phyloP scores from a whole-genome alignment of 352 stramenopile species.

The Thraustochytrium sp. region DNA sequence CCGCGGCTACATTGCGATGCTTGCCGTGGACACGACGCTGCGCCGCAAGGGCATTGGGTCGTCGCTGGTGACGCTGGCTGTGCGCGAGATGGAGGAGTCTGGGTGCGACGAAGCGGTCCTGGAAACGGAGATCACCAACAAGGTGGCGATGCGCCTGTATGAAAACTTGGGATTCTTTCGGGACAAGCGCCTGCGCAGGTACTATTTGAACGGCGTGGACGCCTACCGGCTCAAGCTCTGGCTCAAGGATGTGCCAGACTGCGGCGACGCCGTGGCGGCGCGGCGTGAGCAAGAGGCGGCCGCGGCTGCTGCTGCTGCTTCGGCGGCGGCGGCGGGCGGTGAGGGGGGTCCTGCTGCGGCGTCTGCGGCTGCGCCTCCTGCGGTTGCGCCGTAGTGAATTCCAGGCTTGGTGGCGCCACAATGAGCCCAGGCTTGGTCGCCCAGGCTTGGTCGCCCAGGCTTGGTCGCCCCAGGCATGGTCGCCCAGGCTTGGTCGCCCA shows the following conservation, averaged over 20 bases:
- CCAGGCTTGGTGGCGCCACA: too few species aligned
- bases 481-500: too few species aligned
- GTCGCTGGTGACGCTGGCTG: conserved; percentile 70
- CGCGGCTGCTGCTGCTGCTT: background rate
- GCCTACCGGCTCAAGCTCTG: conserved; percentile 78
- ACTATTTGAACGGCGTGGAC: conserved; percentile 90
- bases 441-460: too few species aligned
- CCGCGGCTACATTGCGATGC: conserved; percentile 88
- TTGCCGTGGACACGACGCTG: conserved; percentile 80
- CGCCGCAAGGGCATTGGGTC: conserved; percentile 80
- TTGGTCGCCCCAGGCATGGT: too few species aligned
- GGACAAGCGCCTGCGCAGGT: conserved; percentile 82
- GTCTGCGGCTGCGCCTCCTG: background rate
- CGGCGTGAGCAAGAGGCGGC: background rate
- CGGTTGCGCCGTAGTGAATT: too few species aligned
- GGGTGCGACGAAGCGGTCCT: conserved; percentile 80
- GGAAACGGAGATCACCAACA: conserved; percentile 87
- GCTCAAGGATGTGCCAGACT: conserved; percentile 35
- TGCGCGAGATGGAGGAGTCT: conserved; percentile 72
- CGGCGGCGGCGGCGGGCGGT: background rate
- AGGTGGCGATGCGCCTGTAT: conserved; percentile 80
- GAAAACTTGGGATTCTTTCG: conserved; percentile 85
- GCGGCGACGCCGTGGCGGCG: background rate
- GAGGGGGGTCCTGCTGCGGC: background rate
- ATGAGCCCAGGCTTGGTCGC: too few species aligned